Base-by-base conservation (phyloP, 2,329 filamentous ascomycete species). In the Exophiala alcalophila region DNA sequence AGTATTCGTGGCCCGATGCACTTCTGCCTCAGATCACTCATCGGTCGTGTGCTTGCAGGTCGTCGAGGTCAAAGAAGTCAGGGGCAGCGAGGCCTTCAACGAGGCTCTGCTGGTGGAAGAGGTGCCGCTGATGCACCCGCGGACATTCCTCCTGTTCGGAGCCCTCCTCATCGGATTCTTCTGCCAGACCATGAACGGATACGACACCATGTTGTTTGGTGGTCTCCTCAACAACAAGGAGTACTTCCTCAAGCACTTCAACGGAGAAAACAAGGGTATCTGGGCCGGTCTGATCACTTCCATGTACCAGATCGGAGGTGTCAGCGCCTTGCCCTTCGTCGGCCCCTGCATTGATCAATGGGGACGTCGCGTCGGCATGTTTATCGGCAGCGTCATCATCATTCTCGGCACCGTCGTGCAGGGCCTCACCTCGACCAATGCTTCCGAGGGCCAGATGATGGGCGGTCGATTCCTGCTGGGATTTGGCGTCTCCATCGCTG, bases 401-500 rank as follows among this genome's bases (percentile, higher is more conserved):
- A 58, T 77, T 14, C 38, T 74, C 27, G 74, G 74, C 9, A 71
- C 72, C 2, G 68, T 73, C 34, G 54, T 79, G 18, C 71, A 76
- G 56, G 67, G 67, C 3, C 21, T 48, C 36, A 67, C 74, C 7
- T 67, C 72, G 23, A 56, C 66, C 35, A 65, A 64, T 29, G 52
- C 53, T 2, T 57, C 51, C 30, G 64, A 69, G 2, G 65, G 61
- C 7, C 70, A 74, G 45, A 80, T 82, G 60, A 76, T 81, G 60
- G 75, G 65, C 5, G 73, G 74, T 4, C 66, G 75, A 16, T 77
- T 78, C 55, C 54, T 77, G 16, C 66, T 78, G 14, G 74, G 74
- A 5, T 75, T 77, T 43, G 80, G 80, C 26, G 77, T 80, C 28
- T 71, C 74, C 2, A 77, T 83, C 45, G 73, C 75, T 3, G 72